Conservation (phyloP, 106 monocot species). For the Posidonia australis region DNA sequence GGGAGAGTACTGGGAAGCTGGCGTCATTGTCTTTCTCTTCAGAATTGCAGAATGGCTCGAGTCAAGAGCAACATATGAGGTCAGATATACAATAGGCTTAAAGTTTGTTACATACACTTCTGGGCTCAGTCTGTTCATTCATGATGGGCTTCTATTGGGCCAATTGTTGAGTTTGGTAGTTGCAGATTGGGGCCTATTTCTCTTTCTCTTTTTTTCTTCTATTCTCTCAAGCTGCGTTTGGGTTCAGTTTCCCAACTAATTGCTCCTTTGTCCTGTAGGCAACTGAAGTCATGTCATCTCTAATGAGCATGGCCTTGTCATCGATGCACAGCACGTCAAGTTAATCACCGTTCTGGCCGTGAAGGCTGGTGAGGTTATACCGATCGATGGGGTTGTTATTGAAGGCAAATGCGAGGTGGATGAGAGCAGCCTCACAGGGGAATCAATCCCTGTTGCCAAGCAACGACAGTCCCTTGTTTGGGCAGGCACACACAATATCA, state of each 20-base stretch:
- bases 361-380: conserved; percentile 90
- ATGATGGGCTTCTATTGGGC: too few relatives aligned
- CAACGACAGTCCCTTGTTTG: conserved; percentile 61
- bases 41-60: conserved; percentile 86
- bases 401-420: conserved; percentile 80
- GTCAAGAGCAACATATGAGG: conserved; percentile 67
- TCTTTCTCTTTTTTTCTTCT: too few relatives aligned
- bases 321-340: conserved; percentile 57
- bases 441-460: conserved; percentile 83
- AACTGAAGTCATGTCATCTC: conserved; percentile 61
- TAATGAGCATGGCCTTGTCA: conserved; percentile 70
- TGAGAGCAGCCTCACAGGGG: conserved; percentile 79
- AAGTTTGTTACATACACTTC: too few relatives aligned
- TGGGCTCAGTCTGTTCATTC: too few relatives aligned
- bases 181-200: too few relatives aligned
- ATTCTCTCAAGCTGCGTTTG: too few relatives aligned
- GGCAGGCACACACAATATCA: conserved; percentile 88
- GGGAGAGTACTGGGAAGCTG: conserved; percentile 75
- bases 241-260: neutral
- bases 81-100: too few relatives aligned
- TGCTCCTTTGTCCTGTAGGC: conserved; percentile 41
- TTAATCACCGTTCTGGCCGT: conserved; percentile 56
- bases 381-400: conserved; percentile 78
- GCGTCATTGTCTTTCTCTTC: conserved; percentile 82
- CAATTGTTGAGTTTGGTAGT: too few relatives aligned